Conservation (phyloP, 2,329 filamentous ascomycete genomes). For the Aspergillus chevalieri region DNA sequence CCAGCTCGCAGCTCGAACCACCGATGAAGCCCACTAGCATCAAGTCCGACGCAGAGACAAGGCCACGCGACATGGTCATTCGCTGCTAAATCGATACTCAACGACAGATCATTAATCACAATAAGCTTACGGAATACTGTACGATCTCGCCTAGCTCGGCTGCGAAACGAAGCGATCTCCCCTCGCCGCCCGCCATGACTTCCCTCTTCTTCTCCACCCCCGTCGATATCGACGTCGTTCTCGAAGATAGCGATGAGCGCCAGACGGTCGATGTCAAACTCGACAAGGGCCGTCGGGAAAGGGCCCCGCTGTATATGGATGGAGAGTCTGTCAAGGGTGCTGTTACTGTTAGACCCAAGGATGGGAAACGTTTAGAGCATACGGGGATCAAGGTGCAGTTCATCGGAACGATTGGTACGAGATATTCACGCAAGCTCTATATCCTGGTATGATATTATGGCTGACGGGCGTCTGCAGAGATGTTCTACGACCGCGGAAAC, state of each 20-base stretch:
- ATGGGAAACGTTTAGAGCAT: constrained; percentile 95
- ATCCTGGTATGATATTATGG: neutral
- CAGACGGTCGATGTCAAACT: constrained; percentile 96
- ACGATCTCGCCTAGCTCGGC: neutral
- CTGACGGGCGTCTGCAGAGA: constrained; percentile 55
- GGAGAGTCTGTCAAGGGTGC: constrained; percentile 96
- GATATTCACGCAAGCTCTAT: constrained; percentile 9
- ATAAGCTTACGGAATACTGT: neutral
- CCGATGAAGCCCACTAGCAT: constrained; percentile 1
- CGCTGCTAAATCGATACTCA: neutral
- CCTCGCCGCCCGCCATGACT: constrained; percentile 58
- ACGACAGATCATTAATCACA: neutral
- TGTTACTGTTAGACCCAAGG: constrained; percentile 91
- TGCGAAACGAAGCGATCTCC: neutral
- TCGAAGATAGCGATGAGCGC: constrained; percentile 89
- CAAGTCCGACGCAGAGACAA: neutral
- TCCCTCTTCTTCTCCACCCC: constrained; percentile 98
- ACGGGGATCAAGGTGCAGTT: constrained; percentile 99
- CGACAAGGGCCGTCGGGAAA: constrained; percentile 95
- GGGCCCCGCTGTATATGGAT: constrained; percentile 94
- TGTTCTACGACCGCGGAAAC: constrained; percentile 99
- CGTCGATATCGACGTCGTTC: constrained; percentile 97
- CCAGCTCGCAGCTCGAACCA: constrained; percentile 7
- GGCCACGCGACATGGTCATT: constrained; percentile 1
- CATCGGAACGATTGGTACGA: constrained; percentile 87